These are phyloP conservation scores for Cercospora zeina DNA, from an alignment of 2,329 filamentous ascomycete species.

Conservation along the genomic window DNA sequence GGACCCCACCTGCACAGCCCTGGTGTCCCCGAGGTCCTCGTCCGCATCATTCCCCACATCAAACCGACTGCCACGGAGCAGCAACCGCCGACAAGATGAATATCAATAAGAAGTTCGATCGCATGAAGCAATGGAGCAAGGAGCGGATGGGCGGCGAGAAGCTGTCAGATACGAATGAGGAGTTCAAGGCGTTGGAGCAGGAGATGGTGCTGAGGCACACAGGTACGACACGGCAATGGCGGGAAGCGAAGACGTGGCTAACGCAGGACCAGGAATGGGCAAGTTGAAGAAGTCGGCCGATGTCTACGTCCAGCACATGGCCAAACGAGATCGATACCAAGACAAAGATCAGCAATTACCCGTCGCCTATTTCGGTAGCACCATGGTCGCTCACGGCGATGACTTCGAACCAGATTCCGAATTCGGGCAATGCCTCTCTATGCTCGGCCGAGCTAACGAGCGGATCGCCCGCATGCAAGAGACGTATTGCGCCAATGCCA, in stretches of 20 bases:
- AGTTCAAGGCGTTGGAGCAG: conserved; percentile 84
- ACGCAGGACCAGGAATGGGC: conserved; percentile 69
- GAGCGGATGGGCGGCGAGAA: conserved; percentile 93
- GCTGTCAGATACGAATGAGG: conserved; percentile 82
- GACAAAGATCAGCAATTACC: conserved; percentile 87
- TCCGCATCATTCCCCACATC: not conserved
- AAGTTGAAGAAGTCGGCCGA: conserved; percentile 83
- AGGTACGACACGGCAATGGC: conserved; percentile 55
- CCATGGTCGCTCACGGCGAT: conserved; percentile 85
- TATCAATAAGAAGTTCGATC: conserved; percentile 85
- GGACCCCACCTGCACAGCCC: not conserved
- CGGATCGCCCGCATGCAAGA: conserved; percentile 83
- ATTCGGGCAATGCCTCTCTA: conserved; percentile 80
- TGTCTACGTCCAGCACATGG: conserved; percentile 82
- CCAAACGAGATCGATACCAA: conserved; percentile 78
- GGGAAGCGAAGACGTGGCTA: conserved; percentile 1
- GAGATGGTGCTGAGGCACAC: conserved; percentile 90
- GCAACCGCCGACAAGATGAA: conserved; percentile 45
- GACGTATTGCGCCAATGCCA: conserved; percentile 74
- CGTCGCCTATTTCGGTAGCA: conserved; percentile 74
- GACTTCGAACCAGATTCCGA: conserved; percentile 90
- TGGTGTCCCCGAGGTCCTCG: not conserved
- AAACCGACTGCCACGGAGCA: not conserved
- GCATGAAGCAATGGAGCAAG: conserved; percentile 96
- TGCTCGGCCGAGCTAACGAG: conserved; percentile 83